phyloP scores from a whole-genome alignment of 2,329 filamentous ascomycete genomes.

The Colletotrichum sp. region DNA sequence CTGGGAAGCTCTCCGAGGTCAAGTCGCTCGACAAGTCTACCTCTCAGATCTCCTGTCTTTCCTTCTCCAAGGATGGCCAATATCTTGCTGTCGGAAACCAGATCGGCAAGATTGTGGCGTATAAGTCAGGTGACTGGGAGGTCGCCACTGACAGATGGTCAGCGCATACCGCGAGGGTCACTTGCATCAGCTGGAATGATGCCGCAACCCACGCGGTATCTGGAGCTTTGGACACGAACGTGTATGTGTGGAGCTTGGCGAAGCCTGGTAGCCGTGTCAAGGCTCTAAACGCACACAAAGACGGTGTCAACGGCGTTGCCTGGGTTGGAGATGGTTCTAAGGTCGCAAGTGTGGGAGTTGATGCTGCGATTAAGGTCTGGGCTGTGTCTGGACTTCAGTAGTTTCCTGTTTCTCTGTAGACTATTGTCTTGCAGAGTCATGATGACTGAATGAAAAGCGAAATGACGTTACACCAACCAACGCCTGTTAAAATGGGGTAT shows the following conservation, averaged over 20 bases:
- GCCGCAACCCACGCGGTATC: conserved; percentile 80
- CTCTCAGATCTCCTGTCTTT: conserved; percentile 76
- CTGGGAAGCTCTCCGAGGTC: conserved; percentile 57
- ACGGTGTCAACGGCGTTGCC: conserved; percentile 86
- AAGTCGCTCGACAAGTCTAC: conserved; percentile 71
- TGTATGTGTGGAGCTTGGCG: conserved; percentile 88
- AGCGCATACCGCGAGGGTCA: conserved; percentile 63
- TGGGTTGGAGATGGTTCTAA: conserved; percentile 73
- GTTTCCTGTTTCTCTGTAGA: neutral
- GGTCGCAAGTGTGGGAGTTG: conserved; percentile 81
- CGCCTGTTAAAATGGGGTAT: conserved; percentile 7
- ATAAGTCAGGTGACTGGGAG: conserved; percentile 67
- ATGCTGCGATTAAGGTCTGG: conserved; percentile 94
- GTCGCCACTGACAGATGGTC: conserved; percentile 79
- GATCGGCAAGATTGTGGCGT: conserved; percentile 87
- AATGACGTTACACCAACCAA: conserved; percentile 3
- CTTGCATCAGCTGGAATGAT: conserved; percentile 75
- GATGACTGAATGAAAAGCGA: conserved; percentile 7
- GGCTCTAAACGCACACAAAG: conserved; percentile 89
- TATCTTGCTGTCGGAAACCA: conserved; percentile 83
- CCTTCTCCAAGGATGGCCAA: conserved; percentile 80
- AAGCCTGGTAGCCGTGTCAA: conserved; percentile 87
- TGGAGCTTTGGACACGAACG: conserved; percentile 87
- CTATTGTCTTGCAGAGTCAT: neutral
- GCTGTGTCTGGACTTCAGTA: conserved; percentile 62